Base-by-base conservation (phyloP, 176 grass and related monocot genomes). In the Oryza glumipatula region DNA sequence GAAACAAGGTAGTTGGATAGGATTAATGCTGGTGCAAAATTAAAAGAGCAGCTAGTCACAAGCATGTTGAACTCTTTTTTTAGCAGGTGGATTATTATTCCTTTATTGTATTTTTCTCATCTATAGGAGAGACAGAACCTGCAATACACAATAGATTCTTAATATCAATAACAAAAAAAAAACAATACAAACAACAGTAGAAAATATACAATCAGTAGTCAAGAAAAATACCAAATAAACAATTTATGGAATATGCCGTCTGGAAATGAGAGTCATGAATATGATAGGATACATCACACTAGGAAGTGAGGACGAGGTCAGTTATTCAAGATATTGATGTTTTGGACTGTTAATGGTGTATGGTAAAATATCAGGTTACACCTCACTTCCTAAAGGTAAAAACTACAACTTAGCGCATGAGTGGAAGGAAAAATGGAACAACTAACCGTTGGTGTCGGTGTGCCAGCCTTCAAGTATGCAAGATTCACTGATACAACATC, bases 401-500 rank as follows among this genome's bases (percentile, higher is more conserved):
- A 44, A 44, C 9, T 10, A 44, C 9, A 44, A 44, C 43, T 44
- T 1, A 68, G 44, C 19, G 77, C 11, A 51, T 30, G n/a, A 36
- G 35, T 36, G 67, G 72, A 13, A 80, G 7, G 10, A 52, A 87
- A 80, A 7, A 65, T 71, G 80, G 71, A 82, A 72, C 9, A 74
- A 92, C 93, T 90, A 70, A 98, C 96, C 75, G 88, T 98, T 3
- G 93, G 96, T 43, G 93, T 87, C 19, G 89, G 88, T 23, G 88
- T 98, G 39, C 96, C 96, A 75, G 96, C 93, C 83, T 95, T 98
- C 66, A 98, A 67, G 63, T 87, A 98, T 32, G 84, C 96, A 79
- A 98, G 89, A 90, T 98, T 98, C 46, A 98, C 89, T 0, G 96
- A 98, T 35, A 98, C 79, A 49, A 94, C 96, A 66, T 98, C 91